Evolutionary conservation across 2,329 filamentous ascomycete genomes (phyloP), one percentile per base, ranked within the genome.

Genomic region (Gaeumannomyces sp.): DNA sequence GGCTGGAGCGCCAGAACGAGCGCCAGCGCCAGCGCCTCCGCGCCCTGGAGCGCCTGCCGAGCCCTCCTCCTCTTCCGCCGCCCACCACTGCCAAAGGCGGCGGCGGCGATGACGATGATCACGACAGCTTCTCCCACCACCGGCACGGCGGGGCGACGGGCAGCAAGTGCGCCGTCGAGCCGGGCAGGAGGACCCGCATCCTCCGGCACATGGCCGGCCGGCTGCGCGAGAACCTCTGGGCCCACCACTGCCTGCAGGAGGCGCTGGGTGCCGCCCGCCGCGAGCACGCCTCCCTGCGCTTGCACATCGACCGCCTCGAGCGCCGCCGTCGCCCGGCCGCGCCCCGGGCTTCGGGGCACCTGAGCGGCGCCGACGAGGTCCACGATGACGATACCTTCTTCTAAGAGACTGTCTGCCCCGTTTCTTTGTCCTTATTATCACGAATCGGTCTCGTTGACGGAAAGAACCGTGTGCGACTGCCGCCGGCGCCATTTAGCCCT

Each of bases 181-280:
- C 29, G 67, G 65, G 64, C 69, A 73, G 64, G 68, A 76, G 45
- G 8, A 57, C 62, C 16, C 69, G 68, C 28, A 69, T 64, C 33
- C 33, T 69, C 45, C 64, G 53, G 38, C 59, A 59, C 45, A 57
- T 69, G 66, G 64, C 69, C 1, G 61, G 66, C 22, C 64, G 60
- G 64, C 66, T 65, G 58, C 65, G 67, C 60, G 68, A 67, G 19
- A 65, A 69, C 28, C 59, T 72, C 61, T 64, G 62, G 62, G 31
- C 59, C 31, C 62, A 59, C 16, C 28, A 59, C 56, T 64, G 62
- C 62, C 56, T 31, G 28, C 50, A 35, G 25, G 33, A 64, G 35
- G 57, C 62, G 13, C 11, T 60, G 19, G 61, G 53, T 31, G 35
- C 28, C n/a, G 57, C 35, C 35, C 45, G 45, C 22, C 38, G 45